These are phyloP conservation scores for Talaromyces islandicus DNA, from an alignment of 2,329 filamentous ascomycete species.

Conservation along the genomic window DNA sequence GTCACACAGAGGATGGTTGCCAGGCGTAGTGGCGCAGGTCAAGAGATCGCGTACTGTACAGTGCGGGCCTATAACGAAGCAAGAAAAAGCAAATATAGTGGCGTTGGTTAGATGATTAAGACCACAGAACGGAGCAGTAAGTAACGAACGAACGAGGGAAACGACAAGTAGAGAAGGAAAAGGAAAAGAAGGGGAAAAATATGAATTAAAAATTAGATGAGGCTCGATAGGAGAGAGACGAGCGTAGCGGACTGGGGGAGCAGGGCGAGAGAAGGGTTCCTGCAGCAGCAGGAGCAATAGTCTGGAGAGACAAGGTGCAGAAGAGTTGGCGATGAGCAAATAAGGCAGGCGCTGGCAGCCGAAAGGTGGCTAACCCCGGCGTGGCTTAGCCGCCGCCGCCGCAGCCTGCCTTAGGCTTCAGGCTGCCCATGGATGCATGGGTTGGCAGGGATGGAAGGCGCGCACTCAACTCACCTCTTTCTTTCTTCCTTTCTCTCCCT, in stretches of 20 bases:
- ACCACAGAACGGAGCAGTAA: conserved; percentile 5
- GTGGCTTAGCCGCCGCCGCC: neutral
- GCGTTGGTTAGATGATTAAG: conserved; percentile 9
- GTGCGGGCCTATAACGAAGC: conserved; percentile 8
- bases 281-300: conserved; percentile 1
- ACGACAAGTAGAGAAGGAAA: conserved; percentile 8
- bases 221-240: neutral
- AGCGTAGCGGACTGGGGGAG: neutral
- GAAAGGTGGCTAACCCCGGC: neutral
- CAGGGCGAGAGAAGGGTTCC: neutral
- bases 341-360: neutral
- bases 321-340: neutral
- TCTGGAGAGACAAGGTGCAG: neutral
- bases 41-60: conserved; percentile 16
- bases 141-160: conserved; percentile 8
- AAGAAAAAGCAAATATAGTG: conserved; percentile 6
- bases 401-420: neutral
- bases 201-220: conserved; percentile 15
- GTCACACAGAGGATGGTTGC: neutral
- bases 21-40: neutral
- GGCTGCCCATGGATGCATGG: neutral
- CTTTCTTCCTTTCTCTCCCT: neutral
- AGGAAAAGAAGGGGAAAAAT: conserved; percentile 7
- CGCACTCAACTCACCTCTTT: neutral
- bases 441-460: neutral